Conservation (phyloP, 2,329 filamentous ascomycete genomes). For the Trichophyton simii region DNA sequence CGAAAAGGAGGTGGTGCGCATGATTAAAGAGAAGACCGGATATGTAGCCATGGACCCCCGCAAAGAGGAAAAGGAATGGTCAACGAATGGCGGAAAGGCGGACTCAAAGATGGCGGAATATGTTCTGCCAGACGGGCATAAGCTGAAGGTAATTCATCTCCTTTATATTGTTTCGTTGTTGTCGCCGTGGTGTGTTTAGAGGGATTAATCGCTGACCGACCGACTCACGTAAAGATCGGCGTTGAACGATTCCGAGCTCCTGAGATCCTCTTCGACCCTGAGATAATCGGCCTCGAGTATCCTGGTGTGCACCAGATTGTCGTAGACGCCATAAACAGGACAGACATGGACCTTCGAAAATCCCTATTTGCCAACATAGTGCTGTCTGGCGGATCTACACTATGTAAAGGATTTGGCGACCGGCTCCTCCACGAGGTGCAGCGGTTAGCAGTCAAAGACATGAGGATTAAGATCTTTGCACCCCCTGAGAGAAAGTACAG, state of each 20-base stretch:
- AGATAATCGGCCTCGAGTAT: conserved; percentile 93
- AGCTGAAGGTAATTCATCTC: conserved; percentile 57
- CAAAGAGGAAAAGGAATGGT: conserved; percentile 95
- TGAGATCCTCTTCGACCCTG: conserved; percentile 94
- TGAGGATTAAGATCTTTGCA: conserved; percentile 98
- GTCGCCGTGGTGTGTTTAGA: background rate
- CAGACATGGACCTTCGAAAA: conserved; percentile 90
- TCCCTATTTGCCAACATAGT: conserved; percentile 93
- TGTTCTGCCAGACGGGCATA: conserved; percentile 79
- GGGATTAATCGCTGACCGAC: background rate
- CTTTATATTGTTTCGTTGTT: conserved; percentile 1
- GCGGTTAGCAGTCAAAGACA: conserved; percentile 89
- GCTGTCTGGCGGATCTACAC: conserved; percentile 83
- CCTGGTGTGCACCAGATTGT: conserved; percentile 96
- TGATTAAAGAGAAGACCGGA: conserved; percentile 89
- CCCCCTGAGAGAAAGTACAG: conserved; percentile 97
- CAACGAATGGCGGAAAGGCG: conserved; percentile 54
- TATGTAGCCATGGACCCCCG: conserved; percentile 85
- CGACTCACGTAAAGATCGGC: conserved; percentile 51
- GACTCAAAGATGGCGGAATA: conserved; percentile 78
- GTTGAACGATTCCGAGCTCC: conserved; percentile 90
- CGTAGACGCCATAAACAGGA: conserved; percentile 87
- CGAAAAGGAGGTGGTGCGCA: conserved; percentile 95
- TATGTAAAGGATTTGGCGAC: conserved; percentile 95
- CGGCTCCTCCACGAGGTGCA: conserved; percentile 85